phyloP scores from a whole-genome alignment of 2,329 filamentous ascomycete species.

The Drechslera avenae region DNA sequence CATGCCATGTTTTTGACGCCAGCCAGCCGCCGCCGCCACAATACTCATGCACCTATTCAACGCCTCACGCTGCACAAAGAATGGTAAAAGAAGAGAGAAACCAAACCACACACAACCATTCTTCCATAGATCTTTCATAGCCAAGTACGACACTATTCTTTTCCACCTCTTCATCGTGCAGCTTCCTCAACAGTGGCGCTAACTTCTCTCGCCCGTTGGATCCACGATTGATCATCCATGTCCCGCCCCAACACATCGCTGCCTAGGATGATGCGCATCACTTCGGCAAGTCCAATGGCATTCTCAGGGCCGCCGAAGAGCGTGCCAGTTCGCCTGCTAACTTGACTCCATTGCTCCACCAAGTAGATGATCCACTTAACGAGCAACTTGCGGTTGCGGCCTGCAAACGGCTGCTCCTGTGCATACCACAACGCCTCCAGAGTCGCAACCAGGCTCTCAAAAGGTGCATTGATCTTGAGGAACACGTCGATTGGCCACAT shows the following conservation, averaged over 20 bases:
- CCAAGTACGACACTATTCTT: background rate
- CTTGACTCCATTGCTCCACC: conserved; percentile 64
- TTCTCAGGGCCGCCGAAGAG: conserved; percentile 67
- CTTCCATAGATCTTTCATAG: conserved; percentile 10
- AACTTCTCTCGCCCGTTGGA: conserved; percentile 35
- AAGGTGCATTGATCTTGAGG: conserved; percentile 65
- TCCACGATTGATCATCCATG: conserved; percentile 45
- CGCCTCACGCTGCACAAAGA: conserved; percentile 37
- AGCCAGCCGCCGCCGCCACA: conserved; percentile 12
- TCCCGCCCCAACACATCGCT: conserved; percentile 47
- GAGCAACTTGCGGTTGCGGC: conserved; percentile 59
- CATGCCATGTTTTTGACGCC: conserved; percentile 29
- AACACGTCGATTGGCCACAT: conserved; percentile 70
- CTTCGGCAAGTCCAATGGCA: conserved; percentile 51
- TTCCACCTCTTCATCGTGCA: conserved; percentile 24
- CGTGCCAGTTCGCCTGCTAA: conserved; percentile 58
- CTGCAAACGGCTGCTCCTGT: conserved; percentile 68
- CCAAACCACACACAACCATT: conserved; percentile 19
- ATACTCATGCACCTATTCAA: conserved; percentile 34
- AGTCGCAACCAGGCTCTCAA: conserved; percentile 65
- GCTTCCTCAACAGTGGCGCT: conserved; percentile 36
- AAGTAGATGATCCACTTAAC: conserved; percentile 67
- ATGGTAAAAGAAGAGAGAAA: conserved; percentile 19
- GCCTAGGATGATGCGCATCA: conserved; percentile 51
- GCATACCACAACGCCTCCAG: conserved; percentile 71